Evolutionary conservation across 345 rosid species (phyloP), one percentile per base, ranked within the genome.

Genomic region (Dimocarpus longan): DNA sequence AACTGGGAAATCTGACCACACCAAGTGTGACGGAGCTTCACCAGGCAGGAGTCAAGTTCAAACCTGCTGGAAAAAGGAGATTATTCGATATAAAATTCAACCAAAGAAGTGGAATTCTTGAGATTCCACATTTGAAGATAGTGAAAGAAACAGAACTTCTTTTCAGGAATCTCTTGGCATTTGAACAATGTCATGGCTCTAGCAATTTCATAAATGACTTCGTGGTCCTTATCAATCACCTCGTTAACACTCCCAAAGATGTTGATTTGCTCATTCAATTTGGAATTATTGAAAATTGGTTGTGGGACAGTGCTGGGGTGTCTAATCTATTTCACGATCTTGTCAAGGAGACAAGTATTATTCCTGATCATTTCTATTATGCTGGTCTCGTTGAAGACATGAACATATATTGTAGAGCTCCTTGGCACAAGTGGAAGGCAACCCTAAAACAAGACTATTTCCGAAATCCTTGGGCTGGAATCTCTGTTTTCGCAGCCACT

Each of bases 401-500:
- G 13, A 44, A 32, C 1, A 18, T 6, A 15, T 70, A 69, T 70
- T 68, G 39, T 54, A 44, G 59, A 26, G 0, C 1, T 10, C 66
- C 76, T 7, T 48, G 76, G 76, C 76, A 75, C 16, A 69, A 19
- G 48, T 75, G 83, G 83, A 75, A 68, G 66, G 83, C 83, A 11
- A 70, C 6, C 10, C 24, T 80, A 59, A 70, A 59, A 43, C 80
- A 62, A 13, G 37, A 75, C 28, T 80, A 80, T 65, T 80, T 80
- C 78, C 60, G 70, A 37, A 74, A 6, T 76, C 83, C 83, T 3
- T 80, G 83, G 83, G 52, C 75, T 11, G 15, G 52, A 12, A 62
- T 80, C 16, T 80, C 83, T 0, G 71, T 70, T 1, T 0, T 76
- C 5, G 80, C 83, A 21, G 83, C 80, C 8, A 0, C 40, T 37